Evolutionary conservation across 495 filamentous ascomycete species (phyloP).

Genomic region (Xylaria venustula): DNA sequence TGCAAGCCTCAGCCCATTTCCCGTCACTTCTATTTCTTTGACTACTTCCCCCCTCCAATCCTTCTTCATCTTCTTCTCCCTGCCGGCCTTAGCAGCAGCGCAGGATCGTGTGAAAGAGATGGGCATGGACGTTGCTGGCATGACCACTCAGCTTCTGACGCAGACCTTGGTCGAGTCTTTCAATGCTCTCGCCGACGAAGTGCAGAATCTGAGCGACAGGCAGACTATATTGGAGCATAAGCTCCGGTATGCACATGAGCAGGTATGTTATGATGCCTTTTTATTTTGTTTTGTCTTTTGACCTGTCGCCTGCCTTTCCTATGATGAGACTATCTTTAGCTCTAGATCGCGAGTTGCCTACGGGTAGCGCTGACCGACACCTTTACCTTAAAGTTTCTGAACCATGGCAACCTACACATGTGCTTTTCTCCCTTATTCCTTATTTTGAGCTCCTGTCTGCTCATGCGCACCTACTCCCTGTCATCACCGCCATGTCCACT

Average conservation of each 20-base stretch:
- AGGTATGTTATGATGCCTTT: conserved; percentile 40
- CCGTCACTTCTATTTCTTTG: background rate
- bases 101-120: conserved; percentile 7
- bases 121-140: conserved; percentile 24
- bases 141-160: conserved; percentile 41
- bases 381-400: conserved; percentile 34
- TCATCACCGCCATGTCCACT: conserved; percentile 15
- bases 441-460: background rate
- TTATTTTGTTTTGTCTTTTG: conserved; percentile 6
- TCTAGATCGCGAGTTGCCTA: conserved; percentile 68
- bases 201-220: conserved; percentile 53
- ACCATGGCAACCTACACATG: conserved; percentile 14
- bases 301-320: conserved; percentile 24
- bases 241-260: conserved; percentile 55
- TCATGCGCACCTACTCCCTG: background rate
- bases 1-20: conserved; percentile 14
- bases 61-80: background rate
- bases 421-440: background rate
- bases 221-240: conserved; percentile 58
- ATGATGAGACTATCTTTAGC: conserved; percentile 65
- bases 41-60: too few relatives aligned
- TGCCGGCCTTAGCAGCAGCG: background rate
- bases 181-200: conserved; percentile 60
- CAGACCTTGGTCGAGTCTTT: conserved; percentile 59
- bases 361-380: conserved; percentile 53